These are phyloP conservation scores for Russula sp. DNA, from an alignment of 768 basidiomycete genomes.

Conservation along the genomic window DNA sequence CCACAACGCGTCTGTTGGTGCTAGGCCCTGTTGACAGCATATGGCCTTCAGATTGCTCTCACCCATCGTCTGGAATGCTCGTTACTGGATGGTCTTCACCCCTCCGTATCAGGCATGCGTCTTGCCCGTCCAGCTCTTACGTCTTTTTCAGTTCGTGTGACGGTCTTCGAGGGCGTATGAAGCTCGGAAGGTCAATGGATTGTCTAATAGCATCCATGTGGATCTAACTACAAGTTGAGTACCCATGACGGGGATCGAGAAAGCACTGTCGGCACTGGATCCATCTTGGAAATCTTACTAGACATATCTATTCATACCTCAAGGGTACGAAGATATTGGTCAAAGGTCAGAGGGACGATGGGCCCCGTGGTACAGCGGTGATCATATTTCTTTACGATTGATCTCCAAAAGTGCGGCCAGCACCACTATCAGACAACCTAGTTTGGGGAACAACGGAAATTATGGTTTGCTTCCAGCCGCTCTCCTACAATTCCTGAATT, in stretches of 20 bases:
- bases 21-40: background rate
- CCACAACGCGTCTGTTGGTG: background rate
- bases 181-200: background rate
- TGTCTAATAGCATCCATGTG: background rate
- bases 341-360: background rate
- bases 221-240: background rate
- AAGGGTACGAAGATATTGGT: background rate
- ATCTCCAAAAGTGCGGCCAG: background rate
- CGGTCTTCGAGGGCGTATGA: background rate
- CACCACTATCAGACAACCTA: background rate
- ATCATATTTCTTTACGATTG: background rate
- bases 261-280: background rate
- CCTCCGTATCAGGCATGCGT: too few relatives aligned
- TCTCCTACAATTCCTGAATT: too few relatives aligned
- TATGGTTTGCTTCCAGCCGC: background rate
- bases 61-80: too few relatives aligned
- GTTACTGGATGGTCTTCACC: too few relatives aligned
- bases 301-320: background rate
- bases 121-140: too few relatives aligned
- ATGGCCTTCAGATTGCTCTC: background rate
- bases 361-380: background rate
- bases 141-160: background rate
- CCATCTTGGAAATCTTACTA: background rate
- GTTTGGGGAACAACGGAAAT: background rate
- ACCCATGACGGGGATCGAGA: background rate